Evolutionary conservation across 768 basidiomycete genomes (phyloP).

Genomic region (Trametes sanguinea): DNA sequence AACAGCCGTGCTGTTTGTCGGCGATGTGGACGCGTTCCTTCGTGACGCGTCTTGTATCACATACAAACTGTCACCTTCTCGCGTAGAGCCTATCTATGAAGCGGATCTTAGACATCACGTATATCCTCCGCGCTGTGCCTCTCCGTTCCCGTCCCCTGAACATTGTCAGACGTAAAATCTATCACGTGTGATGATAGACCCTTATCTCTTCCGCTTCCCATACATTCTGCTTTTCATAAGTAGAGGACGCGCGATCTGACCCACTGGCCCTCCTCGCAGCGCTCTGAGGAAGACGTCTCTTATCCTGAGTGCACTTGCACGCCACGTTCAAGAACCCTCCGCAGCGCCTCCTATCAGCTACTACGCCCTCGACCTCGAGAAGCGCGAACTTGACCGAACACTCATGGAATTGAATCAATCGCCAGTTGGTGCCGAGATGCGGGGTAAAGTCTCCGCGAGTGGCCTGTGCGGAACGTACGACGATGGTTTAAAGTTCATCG

Average conservation of each 20-base stretch:
- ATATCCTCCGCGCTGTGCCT: neutral
- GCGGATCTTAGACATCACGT: slow-evolving; percentile 12
- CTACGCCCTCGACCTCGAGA: slow-evolving; percentile 92
- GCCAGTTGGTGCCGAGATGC: slow-evolving; percentile 58
- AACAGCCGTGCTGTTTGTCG: neutral
- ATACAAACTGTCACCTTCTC: neutral
- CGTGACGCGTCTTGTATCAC: neutral
- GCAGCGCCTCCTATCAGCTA: slow-evolving; percentile 64
- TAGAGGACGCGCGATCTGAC: slow-evolving; percentile 1
- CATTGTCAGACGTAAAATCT: neutral
- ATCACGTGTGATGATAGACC: slow-evolving; percentile 6
- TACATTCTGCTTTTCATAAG: neutral
- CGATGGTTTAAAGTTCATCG: slow-evolving; percentile 79
- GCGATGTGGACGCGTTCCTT: neutral
- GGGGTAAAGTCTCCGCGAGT: slow-evolving; percentile 74
- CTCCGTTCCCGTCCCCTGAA: neutral
- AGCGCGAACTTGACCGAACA: slow-evolving; percentile 80
- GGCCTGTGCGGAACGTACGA: slow-evolving; percentile 94
- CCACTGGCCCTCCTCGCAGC: slow-evolving; percentile 40
- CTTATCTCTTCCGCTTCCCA: slow-evolving; percentile 8
- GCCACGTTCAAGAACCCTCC: slow-evolving; percentile 42
- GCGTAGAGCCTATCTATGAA: slow-evolving; percentile 4
- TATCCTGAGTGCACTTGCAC: slow-evolving; percentile 72
- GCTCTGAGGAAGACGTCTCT: slow-evolving; percentile 88
- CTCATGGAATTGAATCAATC: slow-evolving; percentile 66